Evolutionary conservation across 257 asterid genomes (phyloP).

Genomic region (Plantago major): DNA sequence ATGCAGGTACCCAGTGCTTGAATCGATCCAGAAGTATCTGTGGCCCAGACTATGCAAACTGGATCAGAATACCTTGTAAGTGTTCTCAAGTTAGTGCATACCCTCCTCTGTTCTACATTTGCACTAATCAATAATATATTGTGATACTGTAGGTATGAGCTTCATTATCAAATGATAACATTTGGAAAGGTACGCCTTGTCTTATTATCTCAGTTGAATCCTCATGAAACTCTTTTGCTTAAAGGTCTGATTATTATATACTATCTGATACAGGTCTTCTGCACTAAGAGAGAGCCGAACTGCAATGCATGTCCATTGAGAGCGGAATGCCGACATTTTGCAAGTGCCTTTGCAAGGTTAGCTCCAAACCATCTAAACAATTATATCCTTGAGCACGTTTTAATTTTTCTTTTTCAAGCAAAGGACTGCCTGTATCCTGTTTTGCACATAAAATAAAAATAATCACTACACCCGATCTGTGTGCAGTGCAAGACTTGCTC

Average conservation of each 20-base stretch:
- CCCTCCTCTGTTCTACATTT: conserved; percentile 16
- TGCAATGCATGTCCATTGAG: conserved; percentile 97
- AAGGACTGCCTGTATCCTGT: background rate
- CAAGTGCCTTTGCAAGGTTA: conserved; percentile 96
- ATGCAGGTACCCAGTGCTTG: conserved; percentile 83
- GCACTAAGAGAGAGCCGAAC: conserved; percentile 94
- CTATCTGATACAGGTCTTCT: conserved; percentile 67
- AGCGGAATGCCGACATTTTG: conserved; percentile 93
- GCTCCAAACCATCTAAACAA: conserved; percentile 21
- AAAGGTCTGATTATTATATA: conserved; percentile 17
- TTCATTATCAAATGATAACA: conserved; percentile 97
- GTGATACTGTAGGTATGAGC: conserved; percentile 71
- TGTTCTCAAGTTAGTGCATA: conserved; percentile 18
- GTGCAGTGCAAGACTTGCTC: conserved; percentile 92
- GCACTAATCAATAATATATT: conserved; percentile 25
- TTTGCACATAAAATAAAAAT: conserved; percentile 6
- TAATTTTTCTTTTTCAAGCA: background rate
- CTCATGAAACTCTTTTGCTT: conserved; percentile 12
- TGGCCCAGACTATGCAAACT: conserved; percentile 98
- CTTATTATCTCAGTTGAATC: conserved; percentile 5
- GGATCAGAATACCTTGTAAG: conserved; percentile 87
- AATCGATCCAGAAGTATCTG: conserved; percentile 87
- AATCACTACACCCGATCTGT: conserved; percentile 17
- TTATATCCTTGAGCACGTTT: conserved; percentile 14
- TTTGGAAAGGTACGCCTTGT: conserved; percentile 77